Conservation (phyloP, 768 basidiomycete genomes). For the Pleurotus giganteus region DNA sequence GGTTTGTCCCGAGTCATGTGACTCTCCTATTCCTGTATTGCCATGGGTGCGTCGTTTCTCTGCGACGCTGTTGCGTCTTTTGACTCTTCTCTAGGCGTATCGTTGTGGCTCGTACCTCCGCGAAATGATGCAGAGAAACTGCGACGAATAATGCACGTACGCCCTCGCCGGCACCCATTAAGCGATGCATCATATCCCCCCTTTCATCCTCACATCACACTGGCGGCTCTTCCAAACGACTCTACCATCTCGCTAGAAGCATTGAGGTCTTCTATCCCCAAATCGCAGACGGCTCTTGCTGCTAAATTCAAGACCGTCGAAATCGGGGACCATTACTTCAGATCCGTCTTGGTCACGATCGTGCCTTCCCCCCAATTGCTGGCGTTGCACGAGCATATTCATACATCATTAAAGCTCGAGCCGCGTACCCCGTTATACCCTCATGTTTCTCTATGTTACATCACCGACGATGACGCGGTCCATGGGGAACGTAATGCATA, state of each 20-base stretch:
- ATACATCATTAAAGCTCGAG: slow-evolving; percentile 33
- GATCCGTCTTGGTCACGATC: slow-evolving; percentile 64
- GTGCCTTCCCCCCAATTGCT: slow-evolving; percentile 41
- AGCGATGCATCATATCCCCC: slow-evolving; percentile 45
- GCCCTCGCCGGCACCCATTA: not conserved
- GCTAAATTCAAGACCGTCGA: slow-evolving; percentile 53
- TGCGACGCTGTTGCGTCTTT: not conserved
- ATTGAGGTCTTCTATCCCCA: slow-evolving; percentile 40
- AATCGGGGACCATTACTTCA: slow-evolving; percentile 63
- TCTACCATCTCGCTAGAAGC: slow-evolving; percentile 22
- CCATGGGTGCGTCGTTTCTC: not conserved
- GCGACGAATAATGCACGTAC: slow-evolving; percentile 41
- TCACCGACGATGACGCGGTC: slow-evolving; percentile 60
- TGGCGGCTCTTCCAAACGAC: slow-evolving; percentile 41
- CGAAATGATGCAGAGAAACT: slow-evolving; percentile 41
- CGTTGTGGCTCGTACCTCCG: slow-evolving; percentile 72
- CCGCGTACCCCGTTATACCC: slow-evolving; percentile 59
- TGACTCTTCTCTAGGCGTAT: slow-evolving; percentile 38
- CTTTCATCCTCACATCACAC: slow-evolving; percentile 72
- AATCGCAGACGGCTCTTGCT: slow-evolving; percentile 29
- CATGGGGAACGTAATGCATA: slow-evolving; percentile 48
- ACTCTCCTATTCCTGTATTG: not conserved
- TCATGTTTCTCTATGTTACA: slow-evolving; percentile 75
- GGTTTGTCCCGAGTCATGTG: slow-evolving; percentile 9
- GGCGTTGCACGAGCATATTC: slow-evolving; percentile 47